A percentile compares a stretch with the other conserved stretches of the same genome.
Evolutionary conservation across 441 rosid genomes (phyloP).

Genomic region (Lepidium campestre): DNA sequence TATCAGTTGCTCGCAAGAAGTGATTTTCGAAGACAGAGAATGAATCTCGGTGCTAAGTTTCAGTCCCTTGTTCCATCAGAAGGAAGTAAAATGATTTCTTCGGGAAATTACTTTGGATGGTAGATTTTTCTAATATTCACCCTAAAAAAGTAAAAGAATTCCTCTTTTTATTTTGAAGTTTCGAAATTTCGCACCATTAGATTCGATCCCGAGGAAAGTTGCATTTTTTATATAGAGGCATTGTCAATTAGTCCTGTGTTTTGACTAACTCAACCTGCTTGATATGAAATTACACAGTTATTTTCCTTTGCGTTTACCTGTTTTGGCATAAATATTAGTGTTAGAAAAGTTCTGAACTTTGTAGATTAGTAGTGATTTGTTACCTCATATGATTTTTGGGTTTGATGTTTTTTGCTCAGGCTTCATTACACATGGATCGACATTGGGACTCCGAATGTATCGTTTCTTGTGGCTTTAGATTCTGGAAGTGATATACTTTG

Average conservation of each 20-base stretch:
- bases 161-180: background rate
- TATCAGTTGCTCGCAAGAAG: constrained; percentile 40
- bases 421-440: constrained; percentile 80
- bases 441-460: constrained; percentile 72
- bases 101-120: constrained; percentile 76
- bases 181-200: constrained; percentile 1
- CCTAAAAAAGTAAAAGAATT: background rate
- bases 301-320: background rate
- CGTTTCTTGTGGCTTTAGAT: constrained; percentile 88
- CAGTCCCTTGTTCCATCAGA: constrained; percentile 60
- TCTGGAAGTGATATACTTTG: constrained; percentile 81
- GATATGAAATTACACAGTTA: background rate
- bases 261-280: background rate
- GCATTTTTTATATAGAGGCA: background rate
- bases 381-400: background rate
- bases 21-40: constrained; percentile 59
- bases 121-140: constrained; percentile 2
- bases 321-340: background rate
- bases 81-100: constrained; percentile 60
- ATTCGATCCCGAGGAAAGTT: background rate
- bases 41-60: constrained; percentile 59
- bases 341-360: background rate
- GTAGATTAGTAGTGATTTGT: background rate
- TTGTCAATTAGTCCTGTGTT: background rate
- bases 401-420: constrained; percentile 34